Percentiles rank a stretch among this genome's conserved stretches.
phyloP scores from a whole-genome alignment of 2,329 filamentous ascomycete species.

The Pestalotiopsis sp. region DNA sequence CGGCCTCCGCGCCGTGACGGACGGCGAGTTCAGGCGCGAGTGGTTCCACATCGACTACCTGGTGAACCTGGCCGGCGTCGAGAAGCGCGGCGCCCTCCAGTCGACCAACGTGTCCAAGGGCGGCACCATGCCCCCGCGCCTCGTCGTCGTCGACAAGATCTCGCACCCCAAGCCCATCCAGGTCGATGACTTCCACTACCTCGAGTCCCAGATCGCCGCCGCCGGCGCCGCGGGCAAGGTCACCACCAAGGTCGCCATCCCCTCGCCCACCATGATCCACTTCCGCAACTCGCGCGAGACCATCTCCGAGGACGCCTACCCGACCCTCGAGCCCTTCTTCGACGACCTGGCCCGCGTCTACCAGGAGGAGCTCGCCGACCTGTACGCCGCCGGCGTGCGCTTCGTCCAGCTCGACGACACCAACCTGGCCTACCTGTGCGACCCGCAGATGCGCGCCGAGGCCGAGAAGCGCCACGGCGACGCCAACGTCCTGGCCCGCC shows the following conservation, averaged over 20 bases:
- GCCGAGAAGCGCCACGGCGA: constrained; percentile 53
- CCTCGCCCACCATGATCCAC: constrained; percentile 60
- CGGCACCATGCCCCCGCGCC: constrained; percentile 52
- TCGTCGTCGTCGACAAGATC: constrained; percentile 55
- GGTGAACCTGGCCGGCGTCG: constrained; percentile 52
- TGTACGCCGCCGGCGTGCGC: constrained; percentile 53
- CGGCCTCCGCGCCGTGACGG: constrained; percentile 51
- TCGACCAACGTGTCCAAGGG: constrained; percentile 44
- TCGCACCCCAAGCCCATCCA: constrained; percentile 54
- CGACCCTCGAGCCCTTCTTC: constrained; percentile 55
- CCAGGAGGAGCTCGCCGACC: constrained; percentile 52
- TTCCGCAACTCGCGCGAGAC: constrained; percentile 55
- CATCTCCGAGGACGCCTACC: constrained; percentile 53
- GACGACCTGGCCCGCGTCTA: constrained; percentile 55
- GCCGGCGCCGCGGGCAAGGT: constrained; percentile 28
- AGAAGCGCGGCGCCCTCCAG: constrained; percentile 45
- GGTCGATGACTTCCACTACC: constrained; percentile 55
- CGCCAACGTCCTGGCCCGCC: constrained; percentile 45
- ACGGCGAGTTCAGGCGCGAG: constrained; percentile 56
- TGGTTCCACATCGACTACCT: constrained; percentile 62
- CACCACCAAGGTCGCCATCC: constrained; percentile 57
- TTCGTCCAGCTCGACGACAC: constrained; percentile 61
- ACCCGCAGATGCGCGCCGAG: constrained; percentile 53
- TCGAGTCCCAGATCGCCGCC: constrained; percentile 45
- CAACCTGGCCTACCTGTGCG: constrained; percentile 60